phyloP scores from a whole-genome alignment of 768 basidiomycete genomes.

The Hortiboletus flavorubellus region DNA sequence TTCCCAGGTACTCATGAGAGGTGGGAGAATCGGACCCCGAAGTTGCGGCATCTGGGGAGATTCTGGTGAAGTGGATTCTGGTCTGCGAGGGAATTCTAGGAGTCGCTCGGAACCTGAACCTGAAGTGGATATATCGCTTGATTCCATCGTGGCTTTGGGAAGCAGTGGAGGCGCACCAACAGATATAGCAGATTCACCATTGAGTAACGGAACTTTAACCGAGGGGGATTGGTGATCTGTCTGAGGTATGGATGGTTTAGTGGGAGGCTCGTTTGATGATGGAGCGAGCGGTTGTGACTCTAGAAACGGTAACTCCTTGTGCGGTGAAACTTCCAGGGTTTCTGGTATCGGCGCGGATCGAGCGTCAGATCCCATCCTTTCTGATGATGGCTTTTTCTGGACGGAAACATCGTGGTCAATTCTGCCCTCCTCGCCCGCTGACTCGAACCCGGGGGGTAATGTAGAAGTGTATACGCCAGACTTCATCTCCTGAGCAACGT shows the following conservation, averaged over 20 bases:
- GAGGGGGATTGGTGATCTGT: not conserved
- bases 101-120: not conserved
- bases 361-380: not conserved
- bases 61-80: not conserved
- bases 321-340: not conserved
- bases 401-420: not conserved
- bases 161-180: not conserved
- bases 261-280: not conserved
- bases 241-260: not conserved
- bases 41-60: not conserved
- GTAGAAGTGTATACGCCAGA: not conserved
- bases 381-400: not conserved
- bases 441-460: not conserved
- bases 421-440: not conserved
- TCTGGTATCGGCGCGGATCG: not conserved
- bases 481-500: not conserved
- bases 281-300: not conserved
- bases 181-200: not conserved
- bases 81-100: not conserved
- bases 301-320: not conserved
- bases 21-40: slow-evolving; percentile 9
- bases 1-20: slow-evolving; percentile 7
- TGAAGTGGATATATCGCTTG: not conserved
- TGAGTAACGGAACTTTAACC: not conserved
- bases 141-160: not conserved